Evolutionary conservation across 495 filamentous ascomycete genomes (phyloP).

Genomic region (Lasiosphaeris hirsuta): DNA sequence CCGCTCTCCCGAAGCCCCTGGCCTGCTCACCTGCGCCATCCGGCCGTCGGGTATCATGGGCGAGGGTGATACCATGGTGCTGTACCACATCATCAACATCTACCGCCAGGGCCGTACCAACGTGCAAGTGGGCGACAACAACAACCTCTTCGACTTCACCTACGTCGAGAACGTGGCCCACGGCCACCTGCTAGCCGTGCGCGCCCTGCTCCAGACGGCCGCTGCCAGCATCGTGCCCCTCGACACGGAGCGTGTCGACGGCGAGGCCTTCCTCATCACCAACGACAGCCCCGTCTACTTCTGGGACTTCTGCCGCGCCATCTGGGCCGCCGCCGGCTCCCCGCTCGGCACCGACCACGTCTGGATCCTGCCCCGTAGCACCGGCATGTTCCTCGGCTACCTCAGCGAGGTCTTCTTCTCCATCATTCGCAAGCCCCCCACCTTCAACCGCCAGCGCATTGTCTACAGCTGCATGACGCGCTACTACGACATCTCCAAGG

Average conservation of each 20-base stretch:
- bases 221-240: conserved; percentile 56
- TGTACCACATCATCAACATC: conserved; percentile 62
- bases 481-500: conserved; percentile 84
- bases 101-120: conserved; percentile 62
- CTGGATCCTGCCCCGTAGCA: conserved; percentile 61
- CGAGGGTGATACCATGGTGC: conserved; percentile 72
- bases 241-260: conserved; percentile 78
- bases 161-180: conserved; percentile 77
- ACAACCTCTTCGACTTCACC: conserved; percentile 84
- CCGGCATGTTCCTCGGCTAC: conserved; percentile 63
- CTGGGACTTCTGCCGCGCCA: conserved; percentile 83
- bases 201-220: conserved; percentile 63
- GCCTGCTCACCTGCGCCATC: conserved; percentile 72
- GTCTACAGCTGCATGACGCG: conserved; percentile 78
- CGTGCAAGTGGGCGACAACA: conserved; percentile 84
- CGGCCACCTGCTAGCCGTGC: conserved; percentile 68
- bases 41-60: conserved; percentile 90
- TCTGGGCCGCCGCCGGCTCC: conserved; percentile 73
- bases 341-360: conserved; percentile 61
- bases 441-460: conserved; percentile 70
- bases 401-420: conserved; percentile 66
- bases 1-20: conserved; percentile 54
- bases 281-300: conserved; percentile 92
- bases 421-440: conserved; percentile 68
- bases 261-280: conserved; percentile 93